Evolutionary conservation across 2,329 filamentous ascomycete genomes (phyloP).

Genomic region (Shiraia bambusicola): DNA sequence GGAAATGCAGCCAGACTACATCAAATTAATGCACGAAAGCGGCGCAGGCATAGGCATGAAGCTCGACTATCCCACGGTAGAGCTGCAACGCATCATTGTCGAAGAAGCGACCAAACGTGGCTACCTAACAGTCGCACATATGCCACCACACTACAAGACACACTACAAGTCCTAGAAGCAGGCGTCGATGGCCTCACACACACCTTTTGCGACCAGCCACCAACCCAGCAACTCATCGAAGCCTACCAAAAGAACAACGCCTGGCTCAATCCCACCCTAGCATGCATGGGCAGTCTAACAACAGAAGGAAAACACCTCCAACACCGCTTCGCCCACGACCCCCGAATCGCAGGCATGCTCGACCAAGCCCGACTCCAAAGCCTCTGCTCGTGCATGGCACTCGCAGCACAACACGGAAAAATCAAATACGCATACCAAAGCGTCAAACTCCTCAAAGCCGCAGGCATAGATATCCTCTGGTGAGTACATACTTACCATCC

Average conservation of each 20-base stretch:
- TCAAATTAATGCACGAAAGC: conserved; percentile 56
- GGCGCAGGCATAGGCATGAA: conserved; percentile 44
- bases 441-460: conserved; percentile 43
- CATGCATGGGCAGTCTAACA: conserved; percentile 44
- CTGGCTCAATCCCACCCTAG: conserved; percentile 48
- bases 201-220: conserved; percentile 45
- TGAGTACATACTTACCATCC: too few relatives aligned
- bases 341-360: conserved; percentile 38
- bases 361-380: conserved; percentile 36
- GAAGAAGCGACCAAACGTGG: conserved; percentile 42
- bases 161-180: conserved; percentile 44
- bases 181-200: conserved; percentile 51
- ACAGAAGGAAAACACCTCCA: conserved; percentile 45
- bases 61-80: conserved; percentile 45
- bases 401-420: conserved; percentile 35
- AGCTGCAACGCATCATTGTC: conserved; percentile 51
- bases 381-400: conserved; percentile 47
- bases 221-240: conserved; percentile 43
- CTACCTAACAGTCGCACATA: conserved; percentile 46
- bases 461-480: conserved; percentile 47
- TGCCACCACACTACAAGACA: conserved; percentile 43
- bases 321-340: conserved; percentile 46
- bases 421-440: conserved; percentile 47
- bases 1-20: conserved; percentile 50
- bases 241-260: conserved; percentile 48